phyloP scores from a whole-genome alignment of 2,329 filamentous ascomycete genomes.

The Bretziella fagacearum region DNA sequence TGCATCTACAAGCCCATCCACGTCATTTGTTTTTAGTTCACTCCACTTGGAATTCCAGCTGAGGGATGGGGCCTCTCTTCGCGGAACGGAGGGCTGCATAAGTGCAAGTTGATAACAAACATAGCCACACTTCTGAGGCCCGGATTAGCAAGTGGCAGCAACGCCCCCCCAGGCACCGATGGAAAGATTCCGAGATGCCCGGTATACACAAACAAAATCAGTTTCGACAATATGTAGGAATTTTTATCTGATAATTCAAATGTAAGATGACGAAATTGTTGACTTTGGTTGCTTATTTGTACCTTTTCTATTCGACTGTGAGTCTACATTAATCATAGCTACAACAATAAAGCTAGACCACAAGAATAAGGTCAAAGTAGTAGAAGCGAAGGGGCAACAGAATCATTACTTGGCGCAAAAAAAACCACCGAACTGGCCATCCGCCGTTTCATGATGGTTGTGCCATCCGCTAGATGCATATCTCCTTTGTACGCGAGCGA shows the following conservation, averaged over 20 bases:
- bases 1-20: too few relatives aligned
- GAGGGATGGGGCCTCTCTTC: neutral
- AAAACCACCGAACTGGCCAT: neutral
- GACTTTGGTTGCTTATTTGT: too few relatives aligned
- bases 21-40: neutral
- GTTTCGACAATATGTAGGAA: too few relatives aligned
- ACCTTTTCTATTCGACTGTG: too few relatives aligned
- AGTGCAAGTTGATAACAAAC: neutral
- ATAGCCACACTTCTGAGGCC: neutral
- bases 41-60: neutral
- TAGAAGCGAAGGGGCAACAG: neutral
- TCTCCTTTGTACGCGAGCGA: slow-evolving; percentile 2
- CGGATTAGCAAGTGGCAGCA: neutral
- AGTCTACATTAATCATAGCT: too few relatives aligned
- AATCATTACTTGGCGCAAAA: too few relatives aligned
- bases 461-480: neutral
- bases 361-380: too few relatives aligned
- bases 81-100: neutral
- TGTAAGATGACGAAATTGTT: too few relatives aligned
- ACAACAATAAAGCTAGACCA: too few relatives aligned
- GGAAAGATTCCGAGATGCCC: neutral
- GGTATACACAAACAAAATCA: too few relatives aligned
- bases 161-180: neutral
- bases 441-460: neutral
- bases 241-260: too few relatives aligned